Base-by-base conservation (phyloP, 73 alveolate genomes). In the Tetrahymena malaccensis region DNA sequence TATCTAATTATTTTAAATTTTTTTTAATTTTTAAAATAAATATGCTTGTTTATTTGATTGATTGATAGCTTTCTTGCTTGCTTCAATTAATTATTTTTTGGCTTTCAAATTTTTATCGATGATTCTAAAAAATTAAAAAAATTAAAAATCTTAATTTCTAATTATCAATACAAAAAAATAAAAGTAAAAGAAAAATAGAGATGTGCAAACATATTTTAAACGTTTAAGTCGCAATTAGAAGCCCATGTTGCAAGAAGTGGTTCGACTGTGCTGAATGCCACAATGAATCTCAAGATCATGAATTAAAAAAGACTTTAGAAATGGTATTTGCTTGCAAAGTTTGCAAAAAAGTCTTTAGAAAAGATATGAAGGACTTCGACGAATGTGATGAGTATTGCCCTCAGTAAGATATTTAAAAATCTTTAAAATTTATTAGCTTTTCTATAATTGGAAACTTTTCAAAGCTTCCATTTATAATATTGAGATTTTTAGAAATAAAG, bases 361-460 rank as follows among this genome's bases (percentile, higher is more conserved):
- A 98, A 95, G 98, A 97, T 96, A 93, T 96, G 94, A 94, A 55
- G 38, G 99, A 97, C 84, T 96, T 40, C 85, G 99, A 98, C 34
- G 99, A 98, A 95, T 43, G 98, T 15, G 99, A 98, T 94, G 99
- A 98, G 95, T 98, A 94, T 96, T 98, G 99, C 97, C 99, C 99
- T 22, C 97, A 95, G 97, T 95, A 95, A 38, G 11, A 94, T n/a
- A 40, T 50, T 40, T 50, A 50, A 50, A 50, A 50, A 5, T 50
- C 2, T 50, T 50, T 50, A 50, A 50, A 50, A 50, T 50, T 19
- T 50, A 50, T 19, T 50, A 7, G 13, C 27, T 50, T 40, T 50
- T 21, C 22, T 19, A 13, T 19, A 7, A 13, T 21, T 19, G 13
- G 27, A 50, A 50, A 50, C 83, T 50, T 15, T 50, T 0, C 83